Conservation (phyloP, 73 alveolate genomes). For the Stentor roeselii region DNA sequence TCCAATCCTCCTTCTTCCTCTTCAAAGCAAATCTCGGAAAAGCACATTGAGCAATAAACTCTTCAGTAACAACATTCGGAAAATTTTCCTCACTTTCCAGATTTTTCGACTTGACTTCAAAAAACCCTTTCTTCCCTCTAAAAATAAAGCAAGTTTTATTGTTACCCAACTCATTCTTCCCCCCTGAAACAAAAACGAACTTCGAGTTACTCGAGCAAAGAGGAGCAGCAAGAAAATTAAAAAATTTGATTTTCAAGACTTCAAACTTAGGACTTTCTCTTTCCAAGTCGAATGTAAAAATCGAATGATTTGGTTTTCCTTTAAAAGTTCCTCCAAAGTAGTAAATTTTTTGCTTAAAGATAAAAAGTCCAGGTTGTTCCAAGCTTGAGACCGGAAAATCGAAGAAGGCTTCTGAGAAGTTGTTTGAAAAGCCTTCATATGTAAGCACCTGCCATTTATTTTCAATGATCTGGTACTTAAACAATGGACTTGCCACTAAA, state of each 20-base stretch:
- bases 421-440: not conserved
- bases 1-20: not conserved
- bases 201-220: too few relatives aligned
- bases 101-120: not conserved
- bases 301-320: not conserved
- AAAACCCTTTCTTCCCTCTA: not conserved
- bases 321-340: not conserved
- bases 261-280: not conserved
- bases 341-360: not conserved
- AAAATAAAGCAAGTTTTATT: not conserved
- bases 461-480: not conserved
- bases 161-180: not conserved
- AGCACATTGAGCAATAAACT: not conserved
- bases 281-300: not conserved
- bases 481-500: not conserved
- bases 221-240: not conserved
- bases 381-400: not conserved
- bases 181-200: not conserved
- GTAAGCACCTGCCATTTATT: not conserved
- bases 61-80: not conserved
- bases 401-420: not conserved
- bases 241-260: too few relatives aligned
- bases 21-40: not conserved
- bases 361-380: not conserved
- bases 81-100: not conserved